Conservation (phyloP, 495 filamentous ascomycete genomes). For the Cladorrhinum samala region DNA sequence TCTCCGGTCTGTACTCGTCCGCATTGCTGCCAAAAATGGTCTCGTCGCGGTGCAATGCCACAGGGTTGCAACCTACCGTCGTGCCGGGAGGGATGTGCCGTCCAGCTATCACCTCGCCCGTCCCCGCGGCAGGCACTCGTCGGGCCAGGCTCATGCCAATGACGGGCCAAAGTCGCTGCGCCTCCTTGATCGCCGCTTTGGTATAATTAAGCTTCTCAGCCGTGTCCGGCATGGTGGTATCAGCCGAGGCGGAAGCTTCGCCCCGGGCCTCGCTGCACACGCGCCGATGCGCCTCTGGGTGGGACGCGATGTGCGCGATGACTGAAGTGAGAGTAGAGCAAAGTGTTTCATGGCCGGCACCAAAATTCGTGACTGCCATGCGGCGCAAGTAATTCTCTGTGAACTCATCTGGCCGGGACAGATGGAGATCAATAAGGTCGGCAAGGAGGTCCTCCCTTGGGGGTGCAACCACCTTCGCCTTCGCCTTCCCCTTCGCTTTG, state of each 20-base stretch:
- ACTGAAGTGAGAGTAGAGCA: conserved; percentile 38
- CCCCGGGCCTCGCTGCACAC: conserved; percentile 23
- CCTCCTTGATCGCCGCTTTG: conserved; percentile 57
- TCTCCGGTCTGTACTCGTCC: conserved; percentile 46
- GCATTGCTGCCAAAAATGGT: conserved; percentile 51
- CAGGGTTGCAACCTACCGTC: conserved; percentile 54
- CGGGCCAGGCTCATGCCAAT: conserved; percentile 53
- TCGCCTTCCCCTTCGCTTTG: not conserved
- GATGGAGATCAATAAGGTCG: conserved; percentile 34
- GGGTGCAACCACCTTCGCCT: not conserved
- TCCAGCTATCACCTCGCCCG: conserved; percentile 38
- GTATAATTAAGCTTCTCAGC: too few relatives aligned
- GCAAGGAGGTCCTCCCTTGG: conserved; percentile 24
- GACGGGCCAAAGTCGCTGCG: conserved; percentile 54
- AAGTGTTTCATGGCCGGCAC: conserved; percentile 43
- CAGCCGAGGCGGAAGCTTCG: not conserved
- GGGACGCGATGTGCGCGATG: conserved; percentile 30
- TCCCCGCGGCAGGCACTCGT: conserved; percentile 45
- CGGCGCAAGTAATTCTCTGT: conserved; percentile 37
- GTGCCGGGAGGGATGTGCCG: conserved; percentile 46
- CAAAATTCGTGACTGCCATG: conserved; percentile 43
- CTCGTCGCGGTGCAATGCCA: conserved; percentile 49
- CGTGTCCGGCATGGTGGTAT: too few relatives aligned
- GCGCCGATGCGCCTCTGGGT: conserved; percentile 15
- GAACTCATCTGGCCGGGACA: conserved; percentile 25